These are phyloP conservation scores for Saussurea involucrata DNA, from an alignment of 129 eudicot genomes.

Conservation along the genomic window DNA sequence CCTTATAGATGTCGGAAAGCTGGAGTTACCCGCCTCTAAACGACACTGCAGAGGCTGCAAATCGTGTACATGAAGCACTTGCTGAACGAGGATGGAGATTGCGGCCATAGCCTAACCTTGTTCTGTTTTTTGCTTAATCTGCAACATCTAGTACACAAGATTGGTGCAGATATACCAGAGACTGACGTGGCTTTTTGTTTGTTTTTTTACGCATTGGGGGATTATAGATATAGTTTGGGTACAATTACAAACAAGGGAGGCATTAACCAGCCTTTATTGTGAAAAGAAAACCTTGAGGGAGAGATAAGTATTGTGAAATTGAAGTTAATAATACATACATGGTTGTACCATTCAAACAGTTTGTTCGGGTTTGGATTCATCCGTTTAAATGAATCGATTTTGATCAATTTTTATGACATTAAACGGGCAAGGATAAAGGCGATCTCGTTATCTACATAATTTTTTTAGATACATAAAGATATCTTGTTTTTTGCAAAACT, in stretches of 20 bases:
- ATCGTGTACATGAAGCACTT: slow-evolving; percentile 75
- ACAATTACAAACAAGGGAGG: slow-evolving; percentile 15
- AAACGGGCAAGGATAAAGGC: too few relatives aligned
- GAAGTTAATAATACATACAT: slow-evolving; percentile 13
- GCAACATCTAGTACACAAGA: slow-evolving; percentile 14
- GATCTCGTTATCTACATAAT: too few relatives aligned
- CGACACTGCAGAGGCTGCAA: slow-evolving; percentile 92
- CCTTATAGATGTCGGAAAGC: slow-evolving; percentile 71
- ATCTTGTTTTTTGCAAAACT: too few relatives aligned
- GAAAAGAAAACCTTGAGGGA: slow-evolving; percentile 27
- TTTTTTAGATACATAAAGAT: too few relatives aligned
- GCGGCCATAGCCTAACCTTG: slow-evolving; percentile 41
- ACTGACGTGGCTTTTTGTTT: slow-evolving; percentile 11
- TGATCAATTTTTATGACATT: too few relatives aligned
- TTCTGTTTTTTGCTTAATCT: slow-evolving; percentile 8
- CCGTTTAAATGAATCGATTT: too few relatives aligned
- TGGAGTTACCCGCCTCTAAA: slow-evolving; percentile 97
- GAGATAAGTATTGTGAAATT: slow-evolving; percentile 2
- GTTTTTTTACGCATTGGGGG: slow-evolving; percentile 1
- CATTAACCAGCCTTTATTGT: slow-evolving; percentile 22
- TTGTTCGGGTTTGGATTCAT: background rate
- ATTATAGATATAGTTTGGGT: slow-evolving; percentile 27
- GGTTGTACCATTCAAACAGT: slow-evolving; percentile 1
- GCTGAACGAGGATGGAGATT: slow-evolving; percentile 92
- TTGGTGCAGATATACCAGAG: slow-evolving; percentile 19